Evolutionary conservation across 257 asterid species (phyloP).

Genomic region (Cynanchum wilfordii): DNA sequence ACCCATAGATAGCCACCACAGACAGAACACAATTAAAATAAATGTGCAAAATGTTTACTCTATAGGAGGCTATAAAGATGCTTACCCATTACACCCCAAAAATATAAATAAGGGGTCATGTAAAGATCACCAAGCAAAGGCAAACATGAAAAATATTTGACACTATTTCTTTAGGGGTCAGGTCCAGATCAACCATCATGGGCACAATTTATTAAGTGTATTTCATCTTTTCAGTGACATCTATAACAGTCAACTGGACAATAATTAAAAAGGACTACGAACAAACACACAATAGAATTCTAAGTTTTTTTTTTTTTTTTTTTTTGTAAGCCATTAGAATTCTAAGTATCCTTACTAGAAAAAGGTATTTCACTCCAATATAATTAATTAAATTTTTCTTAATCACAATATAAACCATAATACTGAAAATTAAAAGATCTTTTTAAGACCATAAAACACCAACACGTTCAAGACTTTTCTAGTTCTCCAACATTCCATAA

Average conservation of each 20-base stretch:
- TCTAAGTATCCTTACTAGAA: no score
- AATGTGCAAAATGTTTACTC: no score
- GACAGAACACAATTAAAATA: no score
- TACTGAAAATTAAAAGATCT: no score
- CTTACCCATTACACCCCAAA: not conserved
- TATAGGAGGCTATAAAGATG: not conserved
- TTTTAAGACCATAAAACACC: no score
- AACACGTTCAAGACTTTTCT: not conserved
- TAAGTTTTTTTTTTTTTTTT: no score
- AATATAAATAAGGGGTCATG: not conserved
- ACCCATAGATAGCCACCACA: no score
- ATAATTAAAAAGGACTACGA: not conserved
- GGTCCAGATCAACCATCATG: not conserved
- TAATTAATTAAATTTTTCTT: no score
- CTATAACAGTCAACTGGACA: not conserved
- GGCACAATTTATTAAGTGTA: not conserved
- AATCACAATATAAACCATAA: no score
- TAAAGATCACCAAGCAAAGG: not conserved
- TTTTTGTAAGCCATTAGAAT: no score
- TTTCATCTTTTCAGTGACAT: not conserved
- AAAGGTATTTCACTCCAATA: no score
- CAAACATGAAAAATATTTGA: not conserved
- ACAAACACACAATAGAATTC: not conserved
- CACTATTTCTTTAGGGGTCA: not conserved
- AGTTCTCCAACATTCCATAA: not conserved